Conservation (phyloP, 1,139 yeast species). For the Debaryomyces sp. region DNA sequence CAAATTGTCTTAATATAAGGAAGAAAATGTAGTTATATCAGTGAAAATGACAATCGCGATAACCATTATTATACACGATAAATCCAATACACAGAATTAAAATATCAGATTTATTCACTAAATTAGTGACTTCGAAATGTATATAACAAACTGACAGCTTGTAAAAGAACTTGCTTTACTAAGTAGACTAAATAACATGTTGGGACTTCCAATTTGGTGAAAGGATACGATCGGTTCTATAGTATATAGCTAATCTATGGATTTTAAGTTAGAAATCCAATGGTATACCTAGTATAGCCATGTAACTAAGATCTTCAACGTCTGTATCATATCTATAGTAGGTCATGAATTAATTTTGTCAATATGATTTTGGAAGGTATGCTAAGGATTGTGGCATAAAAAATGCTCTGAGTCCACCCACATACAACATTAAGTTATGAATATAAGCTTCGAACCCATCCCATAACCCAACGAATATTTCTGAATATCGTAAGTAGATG, state of each 20-base stretch:
- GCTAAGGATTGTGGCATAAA: too few species aligned
- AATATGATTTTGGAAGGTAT: too few species aligned
- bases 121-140: background rate
- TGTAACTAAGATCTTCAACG: too few species aligned
- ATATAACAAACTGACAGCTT: conserved; percentile 9
- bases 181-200: conserved; percentile 99
- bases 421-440: too few species aligned
- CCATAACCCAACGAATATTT: too few species aligned
- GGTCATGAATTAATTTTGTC: too few species aligned
- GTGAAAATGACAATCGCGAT: background rate
- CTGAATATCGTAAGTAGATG: too few species aligned
- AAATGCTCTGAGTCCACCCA: too few species aligned
- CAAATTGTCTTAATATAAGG: background rate
- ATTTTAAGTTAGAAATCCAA: conserved; percentile 73
- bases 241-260: conserved; percentile 99
- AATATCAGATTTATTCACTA: conserved; percentile 5
- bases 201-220: conserved; percentile 99
- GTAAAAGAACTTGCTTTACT: conserved; percentile 71
- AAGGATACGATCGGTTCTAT: conserved; percentile 98
- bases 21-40: background rate
- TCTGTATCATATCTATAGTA: too few species aligned
- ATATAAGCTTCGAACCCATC: too few species aligned
- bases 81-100: background rate
- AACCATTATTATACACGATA: background rate
- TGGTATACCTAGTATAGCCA: too few species aligned